Base-by-base conservation (phyloP, 257 asterid species). In the Plantago elongata region DNA sequence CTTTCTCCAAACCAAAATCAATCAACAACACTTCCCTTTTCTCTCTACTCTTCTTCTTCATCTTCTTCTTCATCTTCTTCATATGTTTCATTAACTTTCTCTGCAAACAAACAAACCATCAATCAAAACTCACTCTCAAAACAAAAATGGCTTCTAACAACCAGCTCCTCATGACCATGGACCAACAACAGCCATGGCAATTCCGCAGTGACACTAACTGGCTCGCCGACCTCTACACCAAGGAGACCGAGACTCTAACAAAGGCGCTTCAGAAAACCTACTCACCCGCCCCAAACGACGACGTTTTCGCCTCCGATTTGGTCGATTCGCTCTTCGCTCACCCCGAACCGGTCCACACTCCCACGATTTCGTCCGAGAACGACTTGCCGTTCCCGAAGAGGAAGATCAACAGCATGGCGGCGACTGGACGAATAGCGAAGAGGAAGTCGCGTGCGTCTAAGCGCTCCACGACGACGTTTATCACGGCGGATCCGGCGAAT, bases 401-500 rank as follows among this genome's bases (percentile, higher is more conserved):
- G 57, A 72, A 76, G n/a, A n/a, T n/a, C n/a, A 62, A 76, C 37
- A 27, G 60, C 59, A 50, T 59, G n/a, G 76, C 69, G 76, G 81
- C 72, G 70, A 69, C 48, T 38, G 96, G 95, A 15, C 84, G 79
- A 69, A 83, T 77, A 5, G 15, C 79, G 5, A 91, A 91, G 73
- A 67, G 96, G 67, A 88, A 78, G 75, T 77, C 95, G 14, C 85
- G 98, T 16, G 90, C 96, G 48, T 73, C 94, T 45, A 91, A 82
- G 76, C 76, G 90, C 9, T 61, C 83, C 0, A 72, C 84, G 51
- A 91, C 98, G 63, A 91, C 95, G 69, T 91, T 84, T 34, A 86
- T 91, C 50, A 76, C 83, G 5, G 90, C 96, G 59, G 96, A 91
- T 79, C 88, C 95, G 16, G 87, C 89, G 40, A 84, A 86, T 60